Evolutionary conservation across 2,329 filamentous ascomycete genomes (phyloP).

Genomic region (Aspergillus pseudotamarii): DNA sequence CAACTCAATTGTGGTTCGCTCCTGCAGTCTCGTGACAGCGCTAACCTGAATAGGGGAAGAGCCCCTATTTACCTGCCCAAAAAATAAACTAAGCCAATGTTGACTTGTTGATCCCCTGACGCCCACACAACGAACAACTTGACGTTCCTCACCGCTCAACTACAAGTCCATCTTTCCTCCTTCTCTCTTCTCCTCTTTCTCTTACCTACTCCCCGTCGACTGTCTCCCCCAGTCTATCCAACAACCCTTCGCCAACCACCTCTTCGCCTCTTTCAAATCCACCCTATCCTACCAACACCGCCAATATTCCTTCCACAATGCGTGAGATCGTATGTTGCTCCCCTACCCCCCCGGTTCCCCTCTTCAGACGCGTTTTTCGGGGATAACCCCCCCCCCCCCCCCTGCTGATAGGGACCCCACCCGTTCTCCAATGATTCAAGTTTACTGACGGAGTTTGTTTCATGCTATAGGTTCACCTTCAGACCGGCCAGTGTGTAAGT

Average conservation of each 20-base stretch:
- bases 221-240: conserved; percentile 22
- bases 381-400: conserved; percentile 30
- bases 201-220: conserved; percentile 23
- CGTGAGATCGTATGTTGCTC: conserved; percentile 69
- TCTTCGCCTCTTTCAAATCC: conserved; percentile 18
- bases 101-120: conserved; percentile 16
- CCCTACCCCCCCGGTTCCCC: conserved; percentile 13
- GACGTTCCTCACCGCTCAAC: conserved; percentile 26
- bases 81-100: conserved; percentile 15
- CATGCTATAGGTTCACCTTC: conserved; percentile 87
- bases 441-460: conserved; percentile 46
- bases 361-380: conserved; percentile 39
- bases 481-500: conserved; percentile 99
- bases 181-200: conserved; percentile 27
- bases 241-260: conserved; percentile 13
- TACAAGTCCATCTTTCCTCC: conserved; percentile 21
- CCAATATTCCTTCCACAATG: conserved; percentile 57
- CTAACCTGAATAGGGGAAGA: conserved; percentile 26
- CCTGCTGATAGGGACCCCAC: conserved; percentile 36
- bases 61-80: conserved; percentile 27
- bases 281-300: conserved; percentile 18
- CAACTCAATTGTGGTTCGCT: conserved; percentile 31
- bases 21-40: conserved; percentile 31
- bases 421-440: conserved; percentile 25
- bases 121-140: conserved; percentile 30